Base-by-base conservation (phyloP, 345 rosid species). In the Triadica sebifera region DNA sequence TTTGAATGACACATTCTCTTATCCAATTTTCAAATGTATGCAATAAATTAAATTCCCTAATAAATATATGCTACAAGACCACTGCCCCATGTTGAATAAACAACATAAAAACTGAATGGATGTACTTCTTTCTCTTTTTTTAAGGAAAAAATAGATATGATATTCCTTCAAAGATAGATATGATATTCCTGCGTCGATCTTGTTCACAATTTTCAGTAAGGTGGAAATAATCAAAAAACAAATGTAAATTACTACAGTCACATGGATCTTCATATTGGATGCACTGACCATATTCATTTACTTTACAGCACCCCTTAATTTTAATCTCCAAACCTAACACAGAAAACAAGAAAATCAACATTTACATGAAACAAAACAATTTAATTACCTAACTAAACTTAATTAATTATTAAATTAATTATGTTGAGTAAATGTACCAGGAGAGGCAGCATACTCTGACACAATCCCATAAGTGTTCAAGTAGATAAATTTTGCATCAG, bases 141-240 rank as follows among this genome's bases (percentile, higher is more conserved):
- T 29, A 29, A 29, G 34, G 34, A 29, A 29, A 29, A 29, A 29
- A 22, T 11, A 72, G 46, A 29, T 43, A 72, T 1, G 75, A 59
- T 46, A 59, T 45, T 72, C 46, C 57, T 25, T 25, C 57, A 72
- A 60, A 15, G 75, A 22, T 11, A 72, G 46, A 29, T 43, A 72
- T 1, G 75, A 59, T 46, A 59, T 45, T 72, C 46, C 58, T 22
- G 75, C 67, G 10, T 25, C 13, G 43, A 61, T 10, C 67, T 25
- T 60, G 67, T 72, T 72, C 0, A 57, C 75, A 9, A 64, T 73
- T 53, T n/a, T 74, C 70, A 34, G 70, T n/a, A 38, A 70, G 77
- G 56, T 74, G 77, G 47, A 64, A 74, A 20, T 64, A 34, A 65
- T 74, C 77, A 47, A 34, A 74, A 52, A 74, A 74, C 53, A 74